Evolutionary conservation across 371 early-diverging fungal genomes (phyloP).

Genomic region (Catenaria anguillulae): DNA sequence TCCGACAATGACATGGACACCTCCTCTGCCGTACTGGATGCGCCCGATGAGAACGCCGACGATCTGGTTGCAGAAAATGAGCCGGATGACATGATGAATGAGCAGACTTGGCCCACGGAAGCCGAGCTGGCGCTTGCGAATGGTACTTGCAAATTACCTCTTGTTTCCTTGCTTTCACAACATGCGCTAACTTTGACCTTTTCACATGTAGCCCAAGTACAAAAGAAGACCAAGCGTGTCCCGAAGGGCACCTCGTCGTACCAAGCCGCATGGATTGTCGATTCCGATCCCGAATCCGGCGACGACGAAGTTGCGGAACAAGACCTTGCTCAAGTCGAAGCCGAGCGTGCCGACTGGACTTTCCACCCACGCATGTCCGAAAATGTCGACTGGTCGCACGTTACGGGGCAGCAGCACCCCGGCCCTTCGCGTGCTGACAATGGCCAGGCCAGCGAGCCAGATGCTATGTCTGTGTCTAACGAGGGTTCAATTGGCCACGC

Average conservation of each 20-base stretch:
- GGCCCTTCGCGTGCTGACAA: neutral
- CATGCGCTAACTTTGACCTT: no score
- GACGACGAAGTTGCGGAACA: conserved; percentile 14
- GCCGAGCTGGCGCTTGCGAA: conserved; percentile 77
- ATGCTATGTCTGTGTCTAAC: neutral
- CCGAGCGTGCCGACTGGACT: no score
- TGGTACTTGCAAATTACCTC: no score
- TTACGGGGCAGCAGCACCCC: neutral
- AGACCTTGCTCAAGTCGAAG: neutral
- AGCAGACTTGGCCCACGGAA: conserved; percentile 97
- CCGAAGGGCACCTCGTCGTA: conserved; percentile 91
- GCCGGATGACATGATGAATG: conserved; percentile 74
- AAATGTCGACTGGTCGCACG: conserved; percentile 2
- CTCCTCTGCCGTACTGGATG: conserved; percentile 30
- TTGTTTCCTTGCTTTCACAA: no score
- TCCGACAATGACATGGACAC: neutral
- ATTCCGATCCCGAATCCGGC: conserved; percentile 45
- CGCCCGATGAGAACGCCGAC: conserved; percentile 54
- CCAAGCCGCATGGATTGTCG: conserved; percentile 94
- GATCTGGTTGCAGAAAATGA: conserved; percentile 64
- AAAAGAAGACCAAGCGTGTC: conserved; percentile 39
- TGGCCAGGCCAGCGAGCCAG: neutral
- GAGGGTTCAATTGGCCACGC: neutral
- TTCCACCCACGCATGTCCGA: no score
- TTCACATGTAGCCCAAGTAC: neutral